These are phyloP conservation scores for Arthrobotrys entomopaga DNA, from an alignment of 2,329 filamentous ascomycete genomes.

Conservation along the genomic window DNA sequence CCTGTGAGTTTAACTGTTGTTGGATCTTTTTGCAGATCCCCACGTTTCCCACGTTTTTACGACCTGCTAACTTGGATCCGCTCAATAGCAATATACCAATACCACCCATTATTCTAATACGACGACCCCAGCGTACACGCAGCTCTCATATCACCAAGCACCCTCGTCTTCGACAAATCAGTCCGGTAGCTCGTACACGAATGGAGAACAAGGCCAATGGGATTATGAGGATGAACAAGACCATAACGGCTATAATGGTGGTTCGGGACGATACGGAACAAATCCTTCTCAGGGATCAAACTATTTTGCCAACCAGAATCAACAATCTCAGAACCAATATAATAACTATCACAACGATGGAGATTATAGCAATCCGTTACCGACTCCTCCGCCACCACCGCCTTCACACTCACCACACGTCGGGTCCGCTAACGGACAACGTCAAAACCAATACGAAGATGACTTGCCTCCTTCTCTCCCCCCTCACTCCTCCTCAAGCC, in stretches of 20 bases:
- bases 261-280: slow-evolving; percentile 27
- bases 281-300: slow-evolving; percentile 38
- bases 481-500: slow-evolving; percentile 20
- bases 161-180: slow-evolving; percentile 11
- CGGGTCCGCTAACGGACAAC: slow-evolving; percentile 31
- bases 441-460: slow-evolving; percentile 26
- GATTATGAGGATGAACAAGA: slow-evolving; percentile 36
- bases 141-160: slow-evolving; percentile 42
- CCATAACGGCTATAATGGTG: slow-evolving; percentile 34
- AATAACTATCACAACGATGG: slow-evolving; percentile 41
- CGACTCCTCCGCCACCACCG: slow-evolving; percentile 59
- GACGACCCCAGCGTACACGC: slow-evolving; percentile 28
- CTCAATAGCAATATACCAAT: slow-evolving; percentile 11
- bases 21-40: neutral
- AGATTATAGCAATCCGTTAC: slow-evolving; percentile 56
- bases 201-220: slow-evolving; percentile 48
- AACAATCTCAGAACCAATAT: slow-evolving; percentile 34
- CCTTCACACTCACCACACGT: slow-evolving; percentile 59
- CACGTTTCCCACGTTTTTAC: slow-evolving; percentile 12
- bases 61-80: slow-evolving; percentile 14
- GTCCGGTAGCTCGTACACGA: slow-evolving; percentile 13
- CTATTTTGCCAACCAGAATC: slow-evolving; percentile 35
- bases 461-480: slow-evolving; percentile 42
- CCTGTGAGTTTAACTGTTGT: slow-evolving; percentile 16
- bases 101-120: slow-evolving; percentile 28